These are phyloP conservation scores for Bidens hawaiensis DNA, from an alignment of 140 eudicot genomes.

Conservation along the genomic window DNA sequence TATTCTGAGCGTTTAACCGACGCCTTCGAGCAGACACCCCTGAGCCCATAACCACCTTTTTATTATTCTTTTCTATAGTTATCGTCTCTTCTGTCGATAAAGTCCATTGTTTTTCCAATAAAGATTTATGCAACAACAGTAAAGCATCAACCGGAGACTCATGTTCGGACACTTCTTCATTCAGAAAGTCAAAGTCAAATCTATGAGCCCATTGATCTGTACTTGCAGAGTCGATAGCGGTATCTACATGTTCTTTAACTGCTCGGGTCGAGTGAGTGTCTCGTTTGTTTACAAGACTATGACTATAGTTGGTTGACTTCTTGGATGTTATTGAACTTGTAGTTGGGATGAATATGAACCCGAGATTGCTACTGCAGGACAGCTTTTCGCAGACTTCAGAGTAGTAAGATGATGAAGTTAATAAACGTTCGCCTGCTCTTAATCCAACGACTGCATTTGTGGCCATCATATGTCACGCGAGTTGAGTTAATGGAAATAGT, in stretches of 20 bases:
- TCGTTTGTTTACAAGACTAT: slow-evolving; percentile 39
- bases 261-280: slow-evolving; percentile 52
- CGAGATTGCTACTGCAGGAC: slow-evolving; percentile 41
- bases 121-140: slow-evolving; percentile 69
- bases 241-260: slow-evolving; percentile 55
- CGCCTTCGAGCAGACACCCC: slow-evolving; percentile 80
- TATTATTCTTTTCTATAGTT: slow-evolving; percentile 24
- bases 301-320: no score
- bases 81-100: slow-evolving; percentile 55
- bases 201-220: slow-evolving; percentile 48
- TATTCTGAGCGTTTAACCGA: slow-evolving; percentile 54
- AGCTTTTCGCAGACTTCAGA: slow-evolving; percentile 72
- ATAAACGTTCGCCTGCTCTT: slow-evolving; percentile 69
- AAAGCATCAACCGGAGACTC: slow-evolving; percentile 68
- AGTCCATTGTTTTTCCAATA: slow-evolving; percentile 88
- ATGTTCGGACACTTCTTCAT: slow-evolving; percentile 34
- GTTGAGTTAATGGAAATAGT: slow-evolving; percentile 8
- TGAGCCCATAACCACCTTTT: slow-evolving; percentile 56
- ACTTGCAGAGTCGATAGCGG: slow-evolving; percentile 37
- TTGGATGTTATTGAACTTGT: slow-evolving; percentile 47
- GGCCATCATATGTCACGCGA: slow-evolving; percentile 50
- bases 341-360: slow-evolving; percentile 26
- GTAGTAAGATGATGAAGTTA: slow-evolving; percentile 56
- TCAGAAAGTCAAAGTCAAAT: slow-evolving; percentile 28
- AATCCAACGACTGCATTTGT: slow-evolving; percentile 88